Evolutionary conservation across 352 stramenopile species (phyloP).

Genomic region (Nothophytophthora sp.): DNA sequence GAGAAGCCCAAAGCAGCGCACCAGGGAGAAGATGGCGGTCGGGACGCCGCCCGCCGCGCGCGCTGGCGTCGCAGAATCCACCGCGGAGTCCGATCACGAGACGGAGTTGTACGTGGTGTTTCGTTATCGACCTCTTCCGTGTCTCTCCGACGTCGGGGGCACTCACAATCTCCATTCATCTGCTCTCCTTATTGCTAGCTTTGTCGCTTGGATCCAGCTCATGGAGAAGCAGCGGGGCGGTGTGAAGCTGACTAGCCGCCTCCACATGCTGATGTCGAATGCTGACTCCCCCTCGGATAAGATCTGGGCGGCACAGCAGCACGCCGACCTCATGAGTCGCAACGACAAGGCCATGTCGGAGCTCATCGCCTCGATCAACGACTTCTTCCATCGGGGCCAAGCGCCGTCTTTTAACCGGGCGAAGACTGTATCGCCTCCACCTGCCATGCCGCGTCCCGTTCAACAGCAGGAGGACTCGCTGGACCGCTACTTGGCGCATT

Average conservation of each 20-base stretch:
- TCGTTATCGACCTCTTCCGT: not conserved
- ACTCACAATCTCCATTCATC: conserved; percentile 3
- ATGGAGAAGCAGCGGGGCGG: conserved; percentile 30
- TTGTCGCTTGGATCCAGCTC: conserved; percentile 35
- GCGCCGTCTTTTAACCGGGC: conserved; percentile 23
- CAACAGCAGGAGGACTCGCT: conserved; percentile 19
- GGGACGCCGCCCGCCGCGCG: no score
- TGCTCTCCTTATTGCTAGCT: conserved; percentile 15
- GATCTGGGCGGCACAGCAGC: conserved; percentile 7
- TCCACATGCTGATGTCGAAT: conserved; percentile 14
- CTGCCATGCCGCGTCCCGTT: no score
- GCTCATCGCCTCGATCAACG: conserved; percentile 20
- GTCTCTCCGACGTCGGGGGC: not conserved
- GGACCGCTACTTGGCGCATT: conserved; percentile 31
- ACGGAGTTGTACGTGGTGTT: conserved; percentile 26
- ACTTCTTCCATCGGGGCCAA: conserved; percentile 30
- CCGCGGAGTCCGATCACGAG: conserved; percentile 16
- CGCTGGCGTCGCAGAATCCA: no score
- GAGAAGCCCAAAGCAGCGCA: no score
- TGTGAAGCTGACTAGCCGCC: conserved; percentile 6
- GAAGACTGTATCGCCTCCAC: no score
- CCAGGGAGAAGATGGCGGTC: no score
- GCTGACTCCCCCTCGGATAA: not conserved
- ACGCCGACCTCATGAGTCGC: conserved; percentile 14
- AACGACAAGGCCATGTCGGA: conserved; percentile 23